These are phyloP conservation scores for Colletotrichum coccodes DNA, from an alignment of 2,329 filamentous ascomycete genomes.

Conservation along the genomic window DNA sequence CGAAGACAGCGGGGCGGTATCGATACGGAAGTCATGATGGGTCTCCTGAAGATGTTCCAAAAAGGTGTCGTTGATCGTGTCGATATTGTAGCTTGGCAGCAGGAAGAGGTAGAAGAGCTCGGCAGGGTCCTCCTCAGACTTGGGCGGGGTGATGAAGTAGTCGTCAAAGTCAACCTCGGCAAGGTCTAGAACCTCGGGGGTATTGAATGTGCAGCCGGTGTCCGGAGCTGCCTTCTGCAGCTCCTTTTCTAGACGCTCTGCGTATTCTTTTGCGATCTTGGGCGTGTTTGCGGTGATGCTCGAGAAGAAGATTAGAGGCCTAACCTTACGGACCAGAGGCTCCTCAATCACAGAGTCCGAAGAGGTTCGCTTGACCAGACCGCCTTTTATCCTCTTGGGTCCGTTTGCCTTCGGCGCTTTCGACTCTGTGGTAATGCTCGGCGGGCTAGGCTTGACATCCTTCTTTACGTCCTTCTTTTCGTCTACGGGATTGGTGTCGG, in stretches of 20 bases:
- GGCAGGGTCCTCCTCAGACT: constrained; percentile 57
- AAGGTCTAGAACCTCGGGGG: constrained; percentile 78
- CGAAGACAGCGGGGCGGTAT: constrained; percentile 81
- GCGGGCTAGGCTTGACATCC: constrained; percentile 22
- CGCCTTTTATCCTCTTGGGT: constrained; percentile 61
- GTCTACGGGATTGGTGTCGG: constrained; percentile 22
- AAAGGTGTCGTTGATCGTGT: constrained; percentile 89
- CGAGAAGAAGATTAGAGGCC: constrained; percentile 87
- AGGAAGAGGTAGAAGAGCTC: constrained; percentile 86
- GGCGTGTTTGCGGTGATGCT: constrained; percentile 88
- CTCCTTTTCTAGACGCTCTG: constrained; percentile 61
- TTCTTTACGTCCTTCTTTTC: constrained; percentile 23
- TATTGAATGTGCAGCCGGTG: constrained; percentile 52
- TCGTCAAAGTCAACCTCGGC: constrained; percentile 93
- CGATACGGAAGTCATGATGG: constrained; percentile 95
- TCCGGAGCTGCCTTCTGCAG: constrained; percentile 59
- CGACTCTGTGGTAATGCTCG: constrained; percentile 36
- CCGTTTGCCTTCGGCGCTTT: constrained; percentile 48
- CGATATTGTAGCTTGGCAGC: constrained; percentile 93
- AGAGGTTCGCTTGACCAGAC: constrained; percentile 38
- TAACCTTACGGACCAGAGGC: constrained; percentile 60
- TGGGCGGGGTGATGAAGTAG: constrained; percentile 84
- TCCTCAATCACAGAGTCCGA: constrained; percentile 36
- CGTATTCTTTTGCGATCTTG: constrained; percentile 73
- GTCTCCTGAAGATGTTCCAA: constrained; percentile 90